Conservation (phyloP, 2,329 filamentous ascomycete genomes). For the Ophiocordyceps camponoti-rufipedis region DNA sequence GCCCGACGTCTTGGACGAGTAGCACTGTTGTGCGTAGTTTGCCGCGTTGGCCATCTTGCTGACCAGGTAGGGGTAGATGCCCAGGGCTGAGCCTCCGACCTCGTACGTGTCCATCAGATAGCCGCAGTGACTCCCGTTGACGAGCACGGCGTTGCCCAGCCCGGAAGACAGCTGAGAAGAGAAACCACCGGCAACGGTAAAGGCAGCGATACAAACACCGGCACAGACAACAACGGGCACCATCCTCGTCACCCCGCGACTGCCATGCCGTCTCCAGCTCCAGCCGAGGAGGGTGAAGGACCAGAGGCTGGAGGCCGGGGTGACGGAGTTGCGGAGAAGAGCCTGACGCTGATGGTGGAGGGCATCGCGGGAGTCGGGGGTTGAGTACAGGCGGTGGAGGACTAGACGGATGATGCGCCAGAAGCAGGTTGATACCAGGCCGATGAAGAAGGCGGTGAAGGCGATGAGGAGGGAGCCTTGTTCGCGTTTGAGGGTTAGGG, state of each 20-base stretch:
- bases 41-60: not conserved
- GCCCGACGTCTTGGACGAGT: not conserved
- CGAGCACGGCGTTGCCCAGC: not conserved
- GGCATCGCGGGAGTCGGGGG: not conserved
- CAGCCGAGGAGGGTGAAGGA: not conserved
- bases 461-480: not conserved
- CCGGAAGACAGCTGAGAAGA: not conserved
- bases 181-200: not conserved
- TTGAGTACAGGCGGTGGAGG: not conserved
- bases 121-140: not conserved
- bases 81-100: not conserved
- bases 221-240: not conserved
- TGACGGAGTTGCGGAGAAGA: not conserved
- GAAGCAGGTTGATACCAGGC: not conserved
- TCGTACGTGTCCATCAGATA: not conserved
- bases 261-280: not conserved
- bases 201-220: not conserved
- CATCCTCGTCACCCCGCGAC: not conserved
- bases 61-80: not conserved
- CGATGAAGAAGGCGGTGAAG: conserved; percentile 1
- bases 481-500: not conserved
- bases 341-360: not conserved
- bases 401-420: not conserved
- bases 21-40: conserved; percentile 1
- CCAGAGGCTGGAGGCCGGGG: not conserved